phyloP scores from a whole-genome alignment of 2,329 filamentous ascomycete genomes.

The Geosmithia putterillii region DNA sequence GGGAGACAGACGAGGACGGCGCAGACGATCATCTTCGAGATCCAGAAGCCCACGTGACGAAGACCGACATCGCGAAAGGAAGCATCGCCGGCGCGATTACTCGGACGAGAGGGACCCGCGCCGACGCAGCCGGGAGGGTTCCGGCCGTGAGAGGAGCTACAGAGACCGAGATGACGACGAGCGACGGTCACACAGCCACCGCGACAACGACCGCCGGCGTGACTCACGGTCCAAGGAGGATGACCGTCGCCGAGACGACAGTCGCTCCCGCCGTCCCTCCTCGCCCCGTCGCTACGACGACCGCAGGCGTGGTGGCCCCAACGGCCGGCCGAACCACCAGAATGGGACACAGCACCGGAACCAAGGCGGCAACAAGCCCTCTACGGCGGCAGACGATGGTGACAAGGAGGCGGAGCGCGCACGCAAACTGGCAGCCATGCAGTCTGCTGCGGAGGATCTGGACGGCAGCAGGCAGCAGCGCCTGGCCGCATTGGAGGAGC shows the following conservation, averaged over 20 bases:
- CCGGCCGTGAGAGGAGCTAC: slow-evolving; percentile 4
- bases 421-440: slow-evolving; percentile 61
- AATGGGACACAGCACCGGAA: slow-evolving; percentile 11
- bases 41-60: slow-evolving; percentile 28
- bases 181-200: slow-evolving; percentile 4
- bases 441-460: slow-evolving; percentile 55
- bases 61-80: slow-evolving; percentile 9
- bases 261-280: slow-evolving; percentile 15
- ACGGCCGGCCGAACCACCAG: slow-evolving; percentile 2
- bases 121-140: slow-evolving; percentile 7
- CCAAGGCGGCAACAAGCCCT: slow-evolving; percentile 8
- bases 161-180: slow-evolving; percentile 5
- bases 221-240: slow-evolving; percentile 1
- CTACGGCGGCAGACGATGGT: slow-evolving; percentile 10
- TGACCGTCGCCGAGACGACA: slow-evolving; percentile 10
- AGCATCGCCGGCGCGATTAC: slow-evolving; percentile 9
- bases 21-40: slow-evolving; percentile 32
- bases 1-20: slow-evolving; percentile 17
- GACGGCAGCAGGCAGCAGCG: slow-evolving; percentile 59
- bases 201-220: slow-evolving; percentile 7
- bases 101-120: slow-evolving; percentile 11
- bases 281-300: slow-evolving; percentile 4
- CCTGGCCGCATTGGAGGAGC: slow-evolving; percentile 51
- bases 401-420: slow-evolving; percentile 45
- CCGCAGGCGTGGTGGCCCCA: slow-evolving; percentile 8